phyloP scores from a whole-genome alignment of 352 stramenopile genomes.

The Aphanomyces invadans region DNA sequence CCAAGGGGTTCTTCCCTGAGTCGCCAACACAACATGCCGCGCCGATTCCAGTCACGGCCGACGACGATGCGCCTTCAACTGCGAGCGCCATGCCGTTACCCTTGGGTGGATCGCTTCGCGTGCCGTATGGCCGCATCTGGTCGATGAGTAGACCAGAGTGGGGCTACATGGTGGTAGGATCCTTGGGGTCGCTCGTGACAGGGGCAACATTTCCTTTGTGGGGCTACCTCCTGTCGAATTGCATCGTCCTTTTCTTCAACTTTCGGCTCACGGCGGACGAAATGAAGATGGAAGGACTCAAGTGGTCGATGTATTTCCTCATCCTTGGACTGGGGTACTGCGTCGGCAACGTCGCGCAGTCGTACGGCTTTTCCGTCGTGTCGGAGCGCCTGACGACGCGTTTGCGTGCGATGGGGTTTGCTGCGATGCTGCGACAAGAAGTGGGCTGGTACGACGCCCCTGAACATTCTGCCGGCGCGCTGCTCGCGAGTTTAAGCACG shows the following conservation, averaged over 20 bases:
- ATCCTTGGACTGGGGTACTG: constrained; percentile 35
- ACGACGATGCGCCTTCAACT: not conserved
- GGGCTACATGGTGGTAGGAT: constrained; percentile 40
- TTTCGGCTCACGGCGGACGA: constrained; percentile 33
- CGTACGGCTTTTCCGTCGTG: constrained; percentile 49
- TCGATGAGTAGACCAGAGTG: constrained; percentile 37
- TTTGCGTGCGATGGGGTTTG: constrained; percentile 39
- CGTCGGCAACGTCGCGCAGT: constrained; percentile 36
- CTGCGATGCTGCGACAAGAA: constrained; percentile 61
- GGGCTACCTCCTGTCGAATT: constrained; percentile 45
- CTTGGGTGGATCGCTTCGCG: too few relatives aligned
- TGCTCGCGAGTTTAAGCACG: constrained; percentile 53
- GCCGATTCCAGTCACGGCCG: not conserved
- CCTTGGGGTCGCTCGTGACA: constrained; percentile 35
- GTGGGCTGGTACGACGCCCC: constrained; percentile 76
- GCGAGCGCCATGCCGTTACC: too few relatives aligned
- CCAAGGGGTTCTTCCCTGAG: too few relatives aligned
- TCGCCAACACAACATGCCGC: too few relatives aligned
- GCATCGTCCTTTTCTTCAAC: constrained; percentile 46
- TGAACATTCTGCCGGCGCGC: constrained; percentile 57
- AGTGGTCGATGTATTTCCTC: constrained; percentile 38
- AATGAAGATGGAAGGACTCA: constrained; percentile 33
- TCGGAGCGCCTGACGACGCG: constrained; percentile 42
- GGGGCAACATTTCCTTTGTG: constrained; percentile 40
- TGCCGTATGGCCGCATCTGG: constrained; percentile 34